These are phyloP conservation scores for Leavenworthia alabamica DNA, from an alignment of 345 rosid species.

Conservation along the genomic window DNA sequence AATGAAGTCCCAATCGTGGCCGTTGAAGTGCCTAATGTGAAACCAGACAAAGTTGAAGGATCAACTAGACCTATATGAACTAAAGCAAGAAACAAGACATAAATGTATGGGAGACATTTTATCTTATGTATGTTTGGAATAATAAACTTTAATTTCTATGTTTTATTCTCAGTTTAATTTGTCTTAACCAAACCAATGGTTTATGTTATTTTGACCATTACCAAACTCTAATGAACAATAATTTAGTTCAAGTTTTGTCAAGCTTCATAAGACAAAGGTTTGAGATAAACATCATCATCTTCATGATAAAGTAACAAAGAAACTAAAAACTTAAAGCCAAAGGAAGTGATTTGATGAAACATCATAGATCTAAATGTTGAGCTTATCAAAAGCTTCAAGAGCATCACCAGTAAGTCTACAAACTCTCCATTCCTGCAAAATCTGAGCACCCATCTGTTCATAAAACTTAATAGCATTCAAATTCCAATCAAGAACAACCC, in stretches of 20 bases:
- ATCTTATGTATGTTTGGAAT: conserved; percentile 7
- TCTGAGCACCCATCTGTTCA: conserved; percentile 75
- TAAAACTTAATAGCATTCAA: conserved; percentile 72
- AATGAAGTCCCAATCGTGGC: conserved; percentile 19
- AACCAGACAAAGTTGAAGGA: conserved; percentile 11
- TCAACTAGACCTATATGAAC: not conserved
- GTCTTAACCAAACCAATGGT: conserved; percentile 5
- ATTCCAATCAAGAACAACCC: no score
- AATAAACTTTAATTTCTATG: not conserved
- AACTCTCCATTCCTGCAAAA: conserved; percentile 70
- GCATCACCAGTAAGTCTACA: conserved; percentile 83
- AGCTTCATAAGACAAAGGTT: no score
- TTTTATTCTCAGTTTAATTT: conserved; percentile 3
- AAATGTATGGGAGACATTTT: not conserved
- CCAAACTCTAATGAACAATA: not conserved
- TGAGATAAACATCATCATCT: no score
- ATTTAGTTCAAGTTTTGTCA: not conserved
- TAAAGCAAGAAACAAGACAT: conserved; percentile 5
- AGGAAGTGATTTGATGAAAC: no score
- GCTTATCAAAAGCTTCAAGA: conserved; percentile 55
- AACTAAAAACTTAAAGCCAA: no score
- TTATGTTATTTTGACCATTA: conserved; percentile 9
- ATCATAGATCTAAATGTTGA: conserved; percentile 24
- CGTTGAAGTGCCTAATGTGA: conserved; percentile 7
- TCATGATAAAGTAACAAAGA: no score